phyloP scores from a whole-genome alignment of 1,139 yeast genomes.

The Geotrichum restrictum region DNA sequence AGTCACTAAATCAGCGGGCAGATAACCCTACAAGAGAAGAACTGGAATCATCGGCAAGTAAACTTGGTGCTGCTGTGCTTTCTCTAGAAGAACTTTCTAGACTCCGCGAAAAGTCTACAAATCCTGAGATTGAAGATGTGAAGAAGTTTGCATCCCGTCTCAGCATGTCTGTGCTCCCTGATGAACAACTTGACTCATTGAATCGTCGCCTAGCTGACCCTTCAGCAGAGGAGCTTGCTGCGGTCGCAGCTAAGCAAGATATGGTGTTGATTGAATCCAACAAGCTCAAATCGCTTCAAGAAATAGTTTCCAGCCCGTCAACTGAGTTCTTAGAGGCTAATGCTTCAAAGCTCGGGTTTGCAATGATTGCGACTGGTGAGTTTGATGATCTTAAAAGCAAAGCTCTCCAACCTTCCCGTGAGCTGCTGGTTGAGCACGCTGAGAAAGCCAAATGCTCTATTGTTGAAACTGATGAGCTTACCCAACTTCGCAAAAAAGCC shows the following conservation, averaged over 20 bases:
- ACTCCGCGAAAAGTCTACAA: conserved; percentile 27
- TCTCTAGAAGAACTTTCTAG: conserved; percentile 16
- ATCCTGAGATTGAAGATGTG: conserved; percentile 26
- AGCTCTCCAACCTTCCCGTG: conserved; percentile 41
- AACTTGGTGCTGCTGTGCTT: conserved; percentile 14
- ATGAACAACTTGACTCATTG: conserved; percentile 10
- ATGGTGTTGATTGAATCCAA: conserved; percentile 29
- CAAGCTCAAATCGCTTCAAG: conserved; percentile 24
- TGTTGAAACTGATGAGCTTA: conserved; percentile 30
- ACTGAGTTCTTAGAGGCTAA: conserved; percentile 10
- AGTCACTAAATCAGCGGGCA: conserved; percentile 22
- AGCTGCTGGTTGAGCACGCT: conserved; percentile 41
- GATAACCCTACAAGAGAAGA: conserved; percentile 15
- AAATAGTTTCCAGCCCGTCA: conserved; percentile 12
- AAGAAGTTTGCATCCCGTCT: conserved; percentile 26
- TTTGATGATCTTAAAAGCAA: conserved; percentile 33
- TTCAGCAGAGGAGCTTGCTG: conserved; percentile 24
- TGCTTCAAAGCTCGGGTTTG: conserved; percentile 11
- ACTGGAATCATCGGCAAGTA: conserved; percentile 12
- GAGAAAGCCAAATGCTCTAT: conserved; percentile 16
- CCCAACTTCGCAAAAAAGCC: conserved; percentile 21
- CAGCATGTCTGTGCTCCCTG: conserved; percentile 30
- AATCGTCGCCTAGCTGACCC: conserved; percentile 22
- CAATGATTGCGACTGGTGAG: conserved; percentile 26
- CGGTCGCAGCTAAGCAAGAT: conserved; percentile 31